phyloP scores from a whole-genome alignment of 2,329 filamentous ascomycete species.

The Aureobasidium sp. region DNA sequence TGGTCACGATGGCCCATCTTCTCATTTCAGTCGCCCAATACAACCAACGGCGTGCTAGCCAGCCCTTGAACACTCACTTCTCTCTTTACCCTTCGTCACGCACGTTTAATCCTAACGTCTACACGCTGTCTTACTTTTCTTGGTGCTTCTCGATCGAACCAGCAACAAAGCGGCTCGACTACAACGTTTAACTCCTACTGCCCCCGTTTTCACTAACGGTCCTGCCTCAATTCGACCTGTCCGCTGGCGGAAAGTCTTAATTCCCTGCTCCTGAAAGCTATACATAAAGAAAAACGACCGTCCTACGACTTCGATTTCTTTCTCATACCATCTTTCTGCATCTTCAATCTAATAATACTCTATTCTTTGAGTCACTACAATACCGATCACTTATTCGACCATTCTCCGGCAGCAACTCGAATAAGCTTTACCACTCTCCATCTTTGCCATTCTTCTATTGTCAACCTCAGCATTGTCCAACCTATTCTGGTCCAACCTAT shows the following conservation, averaged over 20 bases:
- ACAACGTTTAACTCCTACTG: conserved; percentile 12
- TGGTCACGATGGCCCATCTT: conserved; percentile 12
- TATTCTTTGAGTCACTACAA: conserved; percentile 18
- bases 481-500: conserved; percentile 19
- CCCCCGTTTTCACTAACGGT: conserved; percentile 13
- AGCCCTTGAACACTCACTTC: conserved; percentile 5
- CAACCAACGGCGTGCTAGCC: conserved; percentile 15
- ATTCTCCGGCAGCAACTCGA: conserved; percentile 24
- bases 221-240: conserved; percentile 21
- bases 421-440: conserved; percentile 18
- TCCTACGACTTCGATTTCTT: conserved; percentile 19
- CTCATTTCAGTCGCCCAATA: conserved; percentile 16
- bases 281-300: conserved; percentile 23
- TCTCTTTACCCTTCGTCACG: conserved; percentile 13
- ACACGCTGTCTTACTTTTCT: conserved; percentile 12
- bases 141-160: conserved; percentile 16
- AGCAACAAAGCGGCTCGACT: conserved; percentile 14
- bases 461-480: conserved; percentile 18
- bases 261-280: conserved; percentile 18
- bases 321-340: conserved; percentile 16
- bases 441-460: conserved; percentile 23
- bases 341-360: conserved; percentile 14
- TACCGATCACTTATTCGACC: conserved; percentile 17
- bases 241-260: conserved; percentile 28
- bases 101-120: conserved; percentile 15